phyloP scores from a whole-genome alignment of 1,284 basidiomycete genomes.

The Grifola frondosa region DNA sequence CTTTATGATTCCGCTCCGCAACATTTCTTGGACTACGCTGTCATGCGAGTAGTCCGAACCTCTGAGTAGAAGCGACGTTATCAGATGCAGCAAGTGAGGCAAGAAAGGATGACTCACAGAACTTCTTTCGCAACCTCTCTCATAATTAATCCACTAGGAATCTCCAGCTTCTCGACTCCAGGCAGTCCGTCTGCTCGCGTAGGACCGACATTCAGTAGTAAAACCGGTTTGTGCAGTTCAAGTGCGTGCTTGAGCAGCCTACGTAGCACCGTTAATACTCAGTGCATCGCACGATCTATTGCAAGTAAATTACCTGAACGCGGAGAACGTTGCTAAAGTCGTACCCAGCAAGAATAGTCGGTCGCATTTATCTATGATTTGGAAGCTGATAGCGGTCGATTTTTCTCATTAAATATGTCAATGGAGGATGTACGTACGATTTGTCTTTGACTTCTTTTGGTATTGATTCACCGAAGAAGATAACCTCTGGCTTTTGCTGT shows the following conservation, averaged over 20 bases:
- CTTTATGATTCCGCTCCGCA: slow-evolving; percentile 53
- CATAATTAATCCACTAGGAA: slow-evolving; percentile 68
- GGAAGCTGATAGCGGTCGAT: too few species aligned
- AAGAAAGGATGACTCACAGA: slow-evolving; percentile 43
- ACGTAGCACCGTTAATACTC: background rate
- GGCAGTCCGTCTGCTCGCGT: slow-evolving; percentile 78
- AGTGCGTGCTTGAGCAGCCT: slow-evolving; percentile 82
- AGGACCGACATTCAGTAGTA: slow-evolving; percentile 85
- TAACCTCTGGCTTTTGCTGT: slow-evolving; percentile 80
- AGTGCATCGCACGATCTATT: background rate
- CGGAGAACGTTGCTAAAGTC: slow-evolving; percentile 89
- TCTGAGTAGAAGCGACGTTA: slow-evolving; percentile 27
- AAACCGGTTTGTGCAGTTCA: slow-evolving; percentile 71
- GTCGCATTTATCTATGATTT: slow-evolving; percentile 60
- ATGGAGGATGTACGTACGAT: slow-evolving; percentile 53
- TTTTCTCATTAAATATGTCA: background rate
- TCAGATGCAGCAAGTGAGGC: background rate
- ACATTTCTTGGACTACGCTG: slow-evolving; percentile 44
- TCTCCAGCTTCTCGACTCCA: slow-evolving; percentile 76
- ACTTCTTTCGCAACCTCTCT: slow-evolving; percentile 56
- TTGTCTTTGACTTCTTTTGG: slow-evolving; percentile 57
- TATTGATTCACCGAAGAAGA: slow-evolving; percentile 90
- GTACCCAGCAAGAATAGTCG: slow-evolving; percentile 82
- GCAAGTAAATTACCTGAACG: slow-evolving; percentile 60
- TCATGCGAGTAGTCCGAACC: slow-evolving; percentile 42